Conservation (phyloP, 2,329 filamentous ascomycete species). For the Aspergillus neotritici region DNA sequence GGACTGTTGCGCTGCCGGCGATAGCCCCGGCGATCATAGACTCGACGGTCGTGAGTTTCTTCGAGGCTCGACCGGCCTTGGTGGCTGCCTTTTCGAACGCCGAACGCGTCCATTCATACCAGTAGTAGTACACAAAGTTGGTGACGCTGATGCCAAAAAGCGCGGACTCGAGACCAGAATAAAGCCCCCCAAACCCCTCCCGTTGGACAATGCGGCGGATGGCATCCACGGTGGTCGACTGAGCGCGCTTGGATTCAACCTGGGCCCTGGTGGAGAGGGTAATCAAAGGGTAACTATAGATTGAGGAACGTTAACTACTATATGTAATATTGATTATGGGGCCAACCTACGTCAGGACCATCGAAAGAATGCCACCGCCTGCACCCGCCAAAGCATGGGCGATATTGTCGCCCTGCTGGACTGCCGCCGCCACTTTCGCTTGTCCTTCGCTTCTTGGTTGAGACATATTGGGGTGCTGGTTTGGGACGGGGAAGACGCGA, state of each 20-base stretch:
- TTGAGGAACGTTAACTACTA: slow-evolving; percentile 4
- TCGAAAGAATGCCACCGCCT: slow-evolving; percentile 88
- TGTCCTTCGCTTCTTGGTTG: slow-evolving; percentile 33
- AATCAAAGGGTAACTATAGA: slow-evolving; percentile 79
- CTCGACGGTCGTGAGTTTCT: slow-evolving; percentile 84
- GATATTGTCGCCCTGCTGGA: slow-evolving; percentile 92
- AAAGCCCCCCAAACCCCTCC: slow-evolving; percentile 83
- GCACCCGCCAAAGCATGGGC: slow-evolving; percentile 90
- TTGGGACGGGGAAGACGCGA: not conserved
- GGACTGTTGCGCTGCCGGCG: slow-evolving; percentile 86
- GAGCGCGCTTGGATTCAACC: slow-evolving; percentile 90
- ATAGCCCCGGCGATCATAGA: slow-evolving; percentile 93
- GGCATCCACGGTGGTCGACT: slow-evolving; percentile 76
- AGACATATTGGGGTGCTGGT: slow-evolving; percentile 30
- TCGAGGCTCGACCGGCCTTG: slow-evolving; percentile 65
- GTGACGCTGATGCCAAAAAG: slow-evolving; percentile 97
- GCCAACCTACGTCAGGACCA: slow-evolving; percentile 70
- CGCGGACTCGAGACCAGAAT: slow-evolving; percentile 87
- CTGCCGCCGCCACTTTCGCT: slow-evolving; percentile 45
- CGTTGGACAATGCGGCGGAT: slow-evolving; percentile 82
- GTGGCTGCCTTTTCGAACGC: slow-evolving; percentile 73
- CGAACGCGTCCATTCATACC: slow-evolving; percentile 93
- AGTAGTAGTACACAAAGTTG: slow-evolving; percentile 99
- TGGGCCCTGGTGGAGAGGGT: slow-evolving; percentile 96
- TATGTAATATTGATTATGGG: slow-evolving; percentile 1